A percentile compares a stretch with the other conserved stretches of the same genome.
phyloP scores from a whole-genome alignment of 2,329 filamentous ascomycete genomes.

The Ceratocystis cacaofunesta region DNA sequence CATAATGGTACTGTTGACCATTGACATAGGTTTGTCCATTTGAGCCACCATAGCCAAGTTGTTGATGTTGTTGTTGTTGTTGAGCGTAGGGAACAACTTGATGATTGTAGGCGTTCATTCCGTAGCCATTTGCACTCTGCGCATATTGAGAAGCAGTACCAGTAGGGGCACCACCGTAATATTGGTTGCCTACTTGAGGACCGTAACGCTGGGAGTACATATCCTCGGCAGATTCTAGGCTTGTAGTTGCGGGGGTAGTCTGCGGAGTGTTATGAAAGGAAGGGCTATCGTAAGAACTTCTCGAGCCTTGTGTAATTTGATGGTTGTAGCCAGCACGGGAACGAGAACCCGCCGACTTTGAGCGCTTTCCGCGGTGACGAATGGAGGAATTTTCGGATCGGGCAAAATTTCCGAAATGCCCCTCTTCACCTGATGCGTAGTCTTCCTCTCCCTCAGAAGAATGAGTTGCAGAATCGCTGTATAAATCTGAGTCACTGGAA shows the following conservation, averaged over 20 bases:
- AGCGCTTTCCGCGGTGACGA: background rate
- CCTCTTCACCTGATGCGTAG: background rate
- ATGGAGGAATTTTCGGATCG: slow-evolving; percentile 1
- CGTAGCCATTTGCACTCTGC: slow-evolving; percentile 27
- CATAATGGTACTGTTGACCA: slow-evolving; percentile 5
- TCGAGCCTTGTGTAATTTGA: slow-evolving; percentile 1
- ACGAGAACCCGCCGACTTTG: slow-evolving; percentile 23
- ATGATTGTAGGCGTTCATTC: slow-evolving; percentile 16
- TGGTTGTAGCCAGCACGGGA: background rate
- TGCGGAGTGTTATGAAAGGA: slow-evolving; percentile 23
- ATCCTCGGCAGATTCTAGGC: slow-evolving; percentile 51
- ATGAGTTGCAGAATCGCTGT: too few relatives aligned
- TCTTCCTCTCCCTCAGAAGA: background rate
- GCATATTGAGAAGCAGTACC: slow-evolving; percentile 21
- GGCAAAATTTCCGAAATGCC: background rate
- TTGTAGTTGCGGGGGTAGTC: slow-evolving; percentile 38
- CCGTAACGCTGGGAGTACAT: slow-evolving; percentile 30
- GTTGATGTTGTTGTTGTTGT: slow-evolving; percentile 10
- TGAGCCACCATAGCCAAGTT: slow-evolving; percentile 1
- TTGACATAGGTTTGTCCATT: background rate
- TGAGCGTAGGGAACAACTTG: slow-evolving; percentile 33
- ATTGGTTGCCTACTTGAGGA: slow-evolving; percentile 17
- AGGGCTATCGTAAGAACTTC: slow-evolving; percentile 9
- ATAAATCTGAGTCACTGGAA: too few relatives aligned
- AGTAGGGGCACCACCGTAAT: slow-evolving; percentile 10